Base-by-base conservation (phyloP, 345 rosid species). In the Alliaria petiolata region DNA sequence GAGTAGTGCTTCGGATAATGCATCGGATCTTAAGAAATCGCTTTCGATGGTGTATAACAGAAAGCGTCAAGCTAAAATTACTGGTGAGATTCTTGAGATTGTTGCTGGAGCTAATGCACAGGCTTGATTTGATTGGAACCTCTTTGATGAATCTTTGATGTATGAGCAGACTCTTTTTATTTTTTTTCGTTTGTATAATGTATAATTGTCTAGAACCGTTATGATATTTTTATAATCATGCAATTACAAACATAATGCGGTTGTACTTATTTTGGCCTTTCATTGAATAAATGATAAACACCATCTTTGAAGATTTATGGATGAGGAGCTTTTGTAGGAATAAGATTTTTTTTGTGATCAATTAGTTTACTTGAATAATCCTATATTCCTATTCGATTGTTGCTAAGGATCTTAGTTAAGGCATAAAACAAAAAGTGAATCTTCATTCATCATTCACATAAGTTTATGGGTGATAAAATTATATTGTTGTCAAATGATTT, bases 31-130 rank as follows among this genome's bases (percentile, higher is more conserved):
- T 80, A 87, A 74, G 89, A 93, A 83, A 85, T 46, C 28, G 9
- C 83, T 91, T 62, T 89, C 97, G 2, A 68, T 39, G 0, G 62
- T 79, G 65, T 93, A 93, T 74, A 93, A 93, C 63, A 70, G 98
- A 75, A 58, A 83, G 78, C 93, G 98, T 42, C 98, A 93, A 75
- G 98, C 98, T 17, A 93, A 93, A 79, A 89, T 93, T 69, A 93
- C 97, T 0, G 98, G 96, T 15, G 98, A 93, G 74, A 89, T 93
- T 19, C 80, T 93, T 88, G 97, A 93, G 82, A 89, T 93, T 77
- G 89, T 91, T 60, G 95, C 98, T 6, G 98, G 98, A 71, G 97
- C 96, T 55, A 64, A 87, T 67, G 97, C 98, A 30, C 75, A 86
- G 72, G 49, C 3, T 65, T 90, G 81, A 59, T 49, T 46, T 55